Evolutionary conservation across 2,329 filamentous ascomycete genomes (phyloP).

Genomic region (Fonsecaea monophora): DNA sequence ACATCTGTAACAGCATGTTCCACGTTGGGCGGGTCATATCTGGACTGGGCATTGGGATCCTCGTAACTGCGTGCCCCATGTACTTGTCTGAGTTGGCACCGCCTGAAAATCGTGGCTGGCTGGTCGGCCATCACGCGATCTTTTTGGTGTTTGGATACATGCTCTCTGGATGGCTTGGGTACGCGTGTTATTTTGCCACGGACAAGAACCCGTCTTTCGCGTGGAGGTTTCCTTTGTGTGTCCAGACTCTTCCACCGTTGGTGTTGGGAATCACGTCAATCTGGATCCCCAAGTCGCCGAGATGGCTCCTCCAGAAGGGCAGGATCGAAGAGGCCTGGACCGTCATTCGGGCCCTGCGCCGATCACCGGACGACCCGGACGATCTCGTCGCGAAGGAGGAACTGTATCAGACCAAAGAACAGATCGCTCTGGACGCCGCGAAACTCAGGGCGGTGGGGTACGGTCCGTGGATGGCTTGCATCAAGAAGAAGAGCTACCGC

Average conservation of each 20-base stretch:
- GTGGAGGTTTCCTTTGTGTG: conserved; percentile 38
- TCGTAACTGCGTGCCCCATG: conserved; percentile 36
- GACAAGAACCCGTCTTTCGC: conserved; percentile 34
- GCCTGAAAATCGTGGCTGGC: conserved; percentile 32
- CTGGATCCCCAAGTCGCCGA: conserved; percentile 34
- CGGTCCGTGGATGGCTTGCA: conserved; percentile 55
- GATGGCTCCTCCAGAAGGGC: conserved; percentile 45
- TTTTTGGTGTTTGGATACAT: conserved; percentile 39
- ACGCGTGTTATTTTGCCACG: conserved; percentile 37
- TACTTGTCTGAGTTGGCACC: conserved; percentile 37
- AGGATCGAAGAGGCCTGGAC: conserved; percentile 39
- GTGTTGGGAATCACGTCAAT: conserved; percentile 30
- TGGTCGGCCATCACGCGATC: conserved; percentile 39
- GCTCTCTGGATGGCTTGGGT: conserved; percentile 36
- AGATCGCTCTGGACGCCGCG: conserved; percentile 38
- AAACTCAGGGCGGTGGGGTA: conserved; percentile 49
- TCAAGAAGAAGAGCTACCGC: conserved; percentile 57
- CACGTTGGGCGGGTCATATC: conserved; percentile 36
- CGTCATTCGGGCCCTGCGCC: conserved; percentile 52
- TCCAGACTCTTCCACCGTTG: conserved; percentile 33
- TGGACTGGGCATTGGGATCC: conserved; percentile 34
- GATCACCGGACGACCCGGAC: conserved; percentile 49
- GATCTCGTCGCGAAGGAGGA: conserved; percentile 48
- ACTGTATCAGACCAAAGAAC: conserved; percentile 48
- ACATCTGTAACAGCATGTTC: conserved; percentile 34